Evolutionary conservation across 2,329 filamentous ascomycete genomes (phyloP).

Genomic region (Sarocladium brachiariae): DNA sequence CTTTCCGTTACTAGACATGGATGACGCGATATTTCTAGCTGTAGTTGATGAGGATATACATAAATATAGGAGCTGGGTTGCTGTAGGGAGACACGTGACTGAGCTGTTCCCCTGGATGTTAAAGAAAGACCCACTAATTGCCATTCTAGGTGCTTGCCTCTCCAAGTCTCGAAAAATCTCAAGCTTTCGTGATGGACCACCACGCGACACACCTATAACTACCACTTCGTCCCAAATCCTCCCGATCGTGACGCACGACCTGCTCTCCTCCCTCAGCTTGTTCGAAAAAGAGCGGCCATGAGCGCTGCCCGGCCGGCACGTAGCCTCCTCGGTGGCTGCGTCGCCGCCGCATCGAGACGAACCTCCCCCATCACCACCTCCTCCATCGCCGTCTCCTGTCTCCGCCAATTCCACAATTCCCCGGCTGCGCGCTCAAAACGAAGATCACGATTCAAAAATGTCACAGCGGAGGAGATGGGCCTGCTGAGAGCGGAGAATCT

Average conservation of each 20-base stretch:
- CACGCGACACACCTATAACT: slow-evolving; percentile 4
- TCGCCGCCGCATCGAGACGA: slow-evolving; percentile 28
- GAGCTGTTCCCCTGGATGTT: neutral
- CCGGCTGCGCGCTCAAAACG: slow-evolving; percentile 35
- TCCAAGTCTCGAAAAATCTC: slow-evolving; percentile 6
- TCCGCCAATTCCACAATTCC: slow-evolving; percentile 44
- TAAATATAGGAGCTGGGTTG: neutral
- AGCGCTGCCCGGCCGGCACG: slow-evolving; percentile 48
- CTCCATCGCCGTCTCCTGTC: slow-evolving; percentile 24
- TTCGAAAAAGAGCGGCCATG: slow-evolving; percentile 33
- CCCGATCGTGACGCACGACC: neutral
- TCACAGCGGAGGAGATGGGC: slow-evolving; percentile 46
- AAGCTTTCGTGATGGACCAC: slow-evolving; percentile 6
- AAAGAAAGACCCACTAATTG: neutral
- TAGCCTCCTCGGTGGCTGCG: slow-evolving; percentile 45
- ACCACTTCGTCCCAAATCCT: neutral
- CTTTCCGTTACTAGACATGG: too few relatives aligned
- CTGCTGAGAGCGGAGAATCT: slow-evolving; percentile 37
- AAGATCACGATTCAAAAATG: slow-evolving; percentile 45
- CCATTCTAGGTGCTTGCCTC: slow-evolving; percentile 4
- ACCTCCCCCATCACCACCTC: slow-evolving; percentile 8
- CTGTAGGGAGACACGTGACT: neutral
- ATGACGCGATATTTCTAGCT: too few relatives aligned
- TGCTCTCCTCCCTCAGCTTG: slow-evolving; percentile 1
- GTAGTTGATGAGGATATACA: too few relatives aligned